Conservation (phyloP, 768 basidiomycete genomes). For the Zangia roseola region DNA sequence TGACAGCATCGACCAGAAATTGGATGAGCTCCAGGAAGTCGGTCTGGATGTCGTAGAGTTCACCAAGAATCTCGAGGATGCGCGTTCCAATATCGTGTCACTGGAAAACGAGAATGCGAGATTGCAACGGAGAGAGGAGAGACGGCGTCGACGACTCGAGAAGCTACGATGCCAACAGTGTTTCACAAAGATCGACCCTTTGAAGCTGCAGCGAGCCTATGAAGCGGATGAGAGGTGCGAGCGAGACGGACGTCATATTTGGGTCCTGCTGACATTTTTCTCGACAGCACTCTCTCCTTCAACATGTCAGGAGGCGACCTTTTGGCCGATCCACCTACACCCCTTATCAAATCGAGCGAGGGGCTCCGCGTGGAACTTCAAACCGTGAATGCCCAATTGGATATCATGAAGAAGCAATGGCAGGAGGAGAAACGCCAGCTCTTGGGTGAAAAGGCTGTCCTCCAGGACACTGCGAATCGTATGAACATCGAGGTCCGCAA, state of each 20-base stretch:
- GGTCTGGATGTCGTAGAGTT: constrained; percentile 73
- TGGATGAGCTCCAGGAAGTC: constrained; percentile 81
- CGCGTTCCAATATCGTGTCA: constrained; percentile 50
- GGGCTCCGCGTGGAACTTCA: constrained; percentile 58
- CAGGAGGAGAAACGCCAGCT: constrained; percentile 61
- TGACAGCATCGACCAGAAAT: constrained; percentile 83
- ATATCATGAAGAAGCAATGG: constrained; percentile 67
- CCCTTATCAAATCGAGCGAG: constrained; percentile 67
- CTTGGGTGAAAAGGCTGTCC: constrained; percentile 66
- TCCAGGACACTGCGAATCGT: constrained; percentile 69
- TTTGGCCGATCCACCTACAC: constrained; percentile 60
- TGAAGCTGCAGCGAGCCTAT: constrained; percentile 36
- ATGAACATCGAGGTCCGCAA: constrained; percentile 60
- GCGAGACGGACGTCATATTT: neutral
- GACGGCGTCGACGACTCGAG: constrained; percentile 59
- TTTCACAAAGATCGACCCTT: constrained; percentile 57
- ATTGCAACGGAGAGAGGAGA: constrained; percentile 65
- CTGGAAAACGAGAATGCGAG: constrained; percentile 72
- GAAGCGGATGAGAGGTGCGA: constrained; percentile 63
- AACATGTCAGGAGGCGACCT: constrained; percentile 49
- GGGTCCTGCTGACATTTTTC: constrained; percentile 4
- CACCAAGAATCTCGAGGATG: constrained; percentile 70
- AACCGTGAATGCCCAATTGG: constrained; percentile 61
- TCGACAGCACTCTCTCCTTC: constrained; percentile 43
- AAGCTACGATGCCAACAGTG: constrained; percentile 70